Percentiles rank a stretch among this genome's conserved stretches.
These are phyloP conservation scores for Globisporangium echinulatum DNA, from an alignment of 352 stramenopile species.

Conservation along the genomic window DNA sequence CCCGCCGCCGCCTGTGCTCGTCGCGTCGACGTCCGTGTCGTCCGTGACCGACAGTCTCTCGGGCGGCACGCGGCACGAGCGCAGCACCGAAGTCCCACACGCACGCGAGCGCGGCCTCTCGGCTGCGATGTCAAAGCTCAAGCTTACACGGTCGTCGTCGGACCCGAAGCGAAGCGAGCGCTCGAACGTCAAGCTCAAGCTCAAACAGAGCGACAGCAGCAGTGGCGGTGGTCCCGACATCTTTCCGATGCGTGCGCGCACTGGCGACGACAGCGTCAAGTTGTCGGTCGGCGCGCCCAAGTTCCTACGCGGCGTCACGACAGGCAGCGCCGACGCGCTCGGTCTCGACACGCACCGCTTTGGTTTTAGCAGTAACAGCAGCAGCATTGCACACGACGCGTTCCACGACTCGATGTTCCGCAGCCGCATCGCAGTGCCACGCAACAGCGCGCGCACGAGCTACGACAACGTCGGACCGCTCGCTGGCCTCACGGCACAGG, in stretches of 20 bases:
- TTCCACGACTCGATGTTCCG: slow-evolving; percentile 74
- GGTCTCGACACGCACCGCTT: slow-evolving; percentile 11
- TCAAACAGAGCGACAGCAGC: slow-evolving; percentile 35
- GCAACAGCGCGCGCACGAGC: slow-evolving; percentile 61
- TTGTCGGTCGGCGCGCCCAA: slow-evolving; percentile 36
- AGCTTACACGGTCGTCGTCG: slow-evolving; percentile 62
- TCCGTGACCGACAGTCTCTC: slow-evolving; percentile 18
- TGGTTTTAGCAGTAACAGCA: neutral
- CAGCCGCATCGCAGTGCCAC: slow-evolving; percentile 36
- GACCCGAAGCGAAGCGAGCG: slow-evolving; percentile 61
- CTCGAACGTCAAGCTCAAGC: slow-evolving; percentile 56
- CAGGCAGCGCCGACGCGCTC: slow-evolving; percentile 26
- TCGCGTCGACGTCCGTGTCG: slow-evolving; percentile 24
- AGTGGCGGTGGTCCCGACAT: slow-evolving; percentile 21
- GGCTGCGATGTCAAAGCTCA: slow-evolving; percentile 55
- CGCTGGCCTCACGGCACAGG: slow-evolving; percentile 49
- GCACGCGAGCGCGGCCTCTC: slow-evolving; percentile 24
- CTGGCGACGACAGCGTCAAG: neutral
- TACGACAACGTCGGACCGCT: slow-evolving; percentile 78
- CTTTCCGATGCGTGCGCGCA: slow-evolving; percentile 38
- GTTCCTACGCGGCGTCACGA: slow-evolving; percentile 62
- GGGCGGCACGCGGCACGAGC: slow-evolving; percentile 15
- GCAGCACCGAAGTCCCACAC: slow-evolving; percentile 11
- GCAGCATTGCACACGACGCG: slow-evolving; percentile 23
- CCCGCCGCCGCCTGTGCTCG: slow-evolving; percentile 20